Base-by-base conservation (phyloP, 345 rosid species). In the Clausena lansium region DNA sequence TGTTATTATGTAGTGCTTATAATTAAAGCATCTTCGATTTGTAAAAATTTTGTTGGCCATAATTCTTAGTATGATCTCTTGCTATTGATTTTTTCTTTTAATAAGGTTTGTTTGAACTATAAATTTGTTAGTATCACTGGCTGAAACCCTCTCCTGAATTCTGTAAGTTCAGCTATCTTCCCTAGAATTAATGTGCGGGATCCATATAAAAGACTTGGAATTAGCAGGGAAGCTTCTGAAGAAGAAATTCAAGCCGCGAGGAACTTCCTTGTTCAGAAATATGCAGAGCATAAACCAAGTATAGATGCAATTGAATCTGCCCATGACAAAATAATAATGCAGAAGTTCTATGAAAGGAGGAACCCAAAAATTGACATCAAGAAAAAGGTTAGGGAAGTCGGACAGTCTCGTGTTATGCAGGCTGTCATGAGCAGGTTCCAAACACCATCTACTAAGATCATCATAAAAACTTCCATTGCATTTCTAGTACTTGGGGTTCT, bases 161-260 rank as follows among this genome's bases (percentile, higher is more conserved):
- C 64, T 78, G 74, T 83, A 76, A 84, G 88, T 73, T 88, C 95
- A 70, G 88, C 81, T 64, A 39, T 90, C 50, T 96, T 96, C 77
- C 99, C 98, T 62, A 89, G 98, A 86, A 92, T 96, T 77, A 88
- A 88, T 80, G 82, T 92, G 33, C 83, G 89, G 76, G 97, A 92
- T 73, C 95, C 98, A 5, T 92, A 92, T 84, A 94, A 89, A 82
- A 90, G 97, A 72, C 94, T 96, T 70, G 98, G 98, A 79, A 89
- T 94, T 82, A 96, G 98, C 89, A 75, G 64, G 82, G 98, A 91
- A 84, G 99, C 98, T n/a, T 91, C 97, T 4, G 98, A 94, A 79
- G 95, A 91, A 58, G 99, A 96, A 88, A 91, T 96, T 82, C 98
- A 92, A 82, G 94, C 88, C 0, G 99, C 99, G 8, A 87, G 98